Percentiles rank a stretch among this genome's conserved stretches.
Evolutionary conservation across 192 early-diverging fungal species (phyloP).

Genomic region (Entomortierella parvispora): DNA sequence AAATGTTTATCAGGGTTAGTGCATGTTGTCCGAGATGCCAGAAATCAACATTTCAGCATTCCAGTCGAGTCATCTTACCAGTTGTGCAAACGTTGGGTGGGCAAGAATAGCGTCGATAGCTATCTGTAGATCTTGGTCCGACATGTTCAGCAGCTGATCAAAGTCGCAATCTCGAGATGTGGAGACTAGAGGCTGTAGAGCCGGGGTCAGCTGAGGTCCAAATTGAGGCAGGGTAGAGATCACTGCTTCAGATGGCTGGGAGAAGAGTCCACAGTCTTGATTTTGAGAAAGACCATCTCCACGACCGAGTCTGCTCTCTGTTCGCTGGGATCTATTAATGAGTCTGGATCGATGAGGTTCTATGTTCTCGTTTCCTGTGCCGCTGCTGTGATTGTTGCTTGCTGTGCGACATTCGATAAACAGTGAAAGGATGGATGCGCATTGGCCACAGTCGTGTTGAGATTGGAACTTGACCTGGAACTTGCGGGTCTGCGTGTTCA

Average conservation of each 20-base stretch:
- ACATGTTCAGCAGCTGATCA: background rate
- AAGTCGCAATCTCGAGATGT: background rate
- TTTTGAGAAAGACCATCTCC: too few species aligned
- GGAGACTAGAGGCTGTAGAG: too few species aligned
- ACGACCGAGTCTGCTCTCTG: too few species aligned
- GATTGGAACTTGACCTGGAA: conserved; percentile 26
- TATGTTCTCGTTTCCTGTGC: too few species aligned
- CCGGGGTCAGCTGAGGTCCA: conserved; percentile 1
- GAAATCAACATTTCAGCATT: too few species aligned
- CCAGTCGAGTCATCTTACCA: conserved; percentile 16
- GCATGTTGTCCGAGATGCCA: too few species aligned
- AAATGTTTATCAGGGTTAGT: too few species aligned
- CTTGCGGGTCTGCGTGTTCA: background rate
- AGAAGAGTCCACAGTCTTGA: too few species aligned
- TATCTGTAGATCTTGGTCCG: conserved; percentile 1
- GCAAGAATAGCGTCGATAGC: conserved; percentile 9
- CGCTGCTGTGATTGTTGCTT: background rate
- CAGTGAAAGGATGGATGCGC: background rate
- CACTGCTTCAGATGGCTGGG: too few species aligned
- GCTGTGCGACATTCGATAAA: conserved; percentile 16
- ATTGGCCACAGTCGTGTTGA: conserved; percentile 14
- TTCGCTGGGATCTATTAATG: too few species aligned
- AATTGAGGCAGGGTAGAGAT: background rate
- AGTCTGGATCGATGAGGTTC: too few species aligned
- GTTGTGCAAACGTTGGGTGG: conserved; percentile 1